Evolutionary conservation across 202 grass and related monocot genomes (phyloP).

Genomic region (Saccharum hybrid): DNA sequence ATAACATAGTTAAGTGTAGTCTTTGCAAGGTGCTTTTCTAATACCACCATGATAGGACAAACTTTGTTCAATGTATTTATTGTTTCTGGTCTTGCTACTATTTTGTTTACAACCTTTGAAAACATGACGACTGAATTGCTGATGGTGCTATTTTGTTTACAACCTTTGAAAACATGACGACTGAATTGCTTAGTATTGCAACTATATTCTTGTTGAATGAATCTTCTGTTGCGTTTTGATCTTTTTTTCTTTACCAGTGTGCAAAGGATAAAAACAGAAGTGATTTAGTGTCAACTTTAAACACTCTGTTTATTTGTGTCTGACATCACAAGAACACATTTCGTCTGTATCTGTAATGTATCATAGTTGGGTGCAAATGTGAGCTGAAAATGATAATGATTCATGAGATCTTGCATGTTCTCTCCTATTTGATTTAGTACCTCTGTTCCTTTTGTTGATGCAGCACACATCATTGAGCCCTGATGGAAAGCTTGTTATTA

Average conservation of each 20-base stretch:
- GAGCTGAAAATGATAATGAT: neutral
- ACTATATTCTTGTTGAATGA: neutral
- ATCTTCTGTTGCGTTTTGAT: neutral
- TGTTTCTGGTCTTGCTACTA: conserved; percentile 3
- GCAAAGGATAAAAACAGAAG: neutral
- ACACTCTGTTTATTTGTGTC: neutral
- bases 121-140: conserved; percentile 1
- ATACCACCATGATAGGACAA: neutral
- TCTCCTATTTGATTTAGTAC: neutral
- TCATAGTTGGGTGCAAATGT: conserved; percentile 26
- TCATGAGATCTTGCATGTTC: conserved; percentile 3
- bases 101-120: neutral
- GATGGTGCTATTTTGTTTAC: neutral
- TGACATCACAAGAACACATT: neutral
- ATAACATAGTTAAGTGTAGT: neutral
- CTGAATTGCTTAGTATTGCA: neutral
- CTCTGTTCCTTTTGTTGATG: conserved; percentile 28
- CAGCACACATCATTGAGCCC: conserved; percentile 86
- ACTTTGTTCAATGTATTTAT: neutral
- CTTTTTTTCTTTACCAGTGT: neutral
- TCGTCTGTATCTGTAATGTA: conserved; percentile 7
- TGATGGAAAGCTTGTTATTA: conserved; percentile 63
- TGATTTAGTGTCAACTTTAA: neutral
- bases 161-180: neutral
- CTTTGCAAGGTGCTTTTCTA: neutral